Conservation (phyloP, 371 early-diverging fungal species). For the Nematocida ironsii region DNA sequence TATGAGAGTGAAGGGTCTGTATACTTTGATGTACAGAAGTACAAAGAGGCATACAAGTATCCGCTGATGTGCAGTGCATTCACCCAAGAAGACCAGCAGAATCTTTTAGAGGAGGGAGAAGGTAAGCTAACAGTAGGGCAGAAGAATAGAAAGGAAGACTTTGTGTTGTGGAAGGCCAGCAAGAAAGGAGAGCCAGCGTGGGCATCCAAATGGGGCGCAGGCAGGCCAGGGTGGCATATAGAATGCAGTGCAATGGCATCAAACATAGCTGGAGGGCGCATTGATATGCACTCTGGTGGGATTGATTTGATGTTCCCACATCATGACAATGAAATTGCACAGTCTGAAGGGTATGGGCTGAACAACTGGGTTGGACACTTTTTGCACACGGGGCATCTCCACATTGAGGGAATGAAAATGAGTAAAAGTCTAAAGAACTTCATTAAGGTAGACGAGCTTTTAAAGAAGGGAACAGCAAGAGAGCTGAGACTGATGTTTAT, state of each 20-base stretch:
- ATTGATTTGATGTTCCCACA: slow-evolving; percentile 97
- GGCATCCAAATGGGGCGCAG: slow-evolving; percentile 64
- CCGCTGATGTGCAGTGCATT: slow-evolving; percentile 59
- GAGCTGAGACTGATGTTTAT: slow-evolving; percentile 90
- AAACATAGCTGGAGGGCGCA: slow-evolving; percentile 79
- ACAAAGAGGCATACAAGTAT: slow-evolving; percentile 73
- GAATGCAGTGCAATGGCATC: slow-evolving; percentile 98
- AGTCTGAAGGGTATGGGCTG: slow-evolving; percentile 75
- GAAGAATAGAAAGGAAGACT: slow-evolving; percentile 78
- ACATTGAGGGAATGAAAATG: slow-evolving; percentile 97
- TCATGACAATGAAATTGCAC: slow-evolving; percentile 98
- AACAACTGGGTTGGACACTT: slow-evolving; percentile 93
- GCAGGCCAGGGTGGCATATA: slow-evolving; percentile 99
- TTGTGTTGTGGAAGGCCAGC: slow-evolving; percentile 94
- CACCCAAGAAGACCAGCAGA: slow-evolving; percentile 51
- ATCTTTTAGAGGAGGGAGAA: slow-evolving; percentile 52
- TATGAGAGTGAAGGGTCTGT: slow-evolving; percentile 87
- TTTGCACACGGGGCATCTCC: slow-evolving; percentile 93
- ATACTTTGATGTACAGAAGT: slow-evolving; percentile 88
- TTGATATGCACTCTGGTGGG: slow-evolving; percentile 98
- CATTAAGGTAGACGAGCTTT: slow-evolving; percentile 83
- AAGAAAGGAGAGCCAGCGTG: slow-evolving; percentile 87
- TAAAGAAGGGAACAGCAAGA: slow-evolving; percentile 77
- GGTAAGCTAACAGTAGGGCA: slow-evolving; percentile 73
- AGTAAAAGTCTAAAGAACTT: slow-evolving; percentile 98